Evolutionary conservation across 2,329 filamentous ascomycete species (phyloP), one percentile per base, ranked within the genome.

Genomic region (Fusarium proliferatum): DNA sequence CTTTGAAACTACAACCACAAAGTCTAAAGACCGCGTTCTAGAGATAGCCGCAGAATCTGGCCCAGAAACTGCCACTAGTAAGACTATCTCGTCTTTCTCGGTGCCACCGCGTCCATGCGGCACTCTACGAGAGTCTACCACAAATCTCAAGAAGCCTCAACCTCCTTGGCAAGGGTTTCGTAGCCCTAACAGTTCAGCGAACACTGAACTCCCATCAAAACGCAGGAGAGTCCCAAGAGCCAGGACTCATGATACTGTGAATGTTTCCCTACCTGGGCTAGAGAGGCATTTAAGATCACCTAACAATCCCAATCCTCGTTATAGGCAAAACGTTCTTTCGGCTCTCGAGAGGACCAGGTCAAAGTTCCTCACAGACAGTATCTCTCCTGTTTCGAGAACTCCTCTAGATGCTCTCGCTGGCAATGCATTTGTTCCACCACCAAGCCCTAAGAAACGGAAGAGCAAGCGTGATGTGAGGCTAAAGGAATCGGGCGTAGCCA

Each of bases 291-390:
- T 80, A 10, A 61, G 56, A 21, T 72, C 71, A 13, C 42, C 62
- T 12, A 19, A 46, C 12, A 65, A 72, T 36, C 51, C 64, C 12
- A 65, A 71, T 41, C 53, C 64, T 17, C 70, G 58, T 11, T 69
- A 75, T 34, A 74, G 79, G 17, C 59, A 78, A 52, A 61, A 76
- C 19, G 69, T 82, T n/a, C 67, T 82, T 15, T 71, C 71, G 34
- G 72, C 79, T 39, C 73, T 82, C 12, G 75, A 79, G 56, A 77
- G 67, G 23, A 73, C 76, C 10, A 78, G 80, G 8, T 67, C 67
- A 8, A 80, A 78, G 34, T 82, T 82, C 46, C 60, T 81, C 9
- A 62, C 65, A 4, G 72, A 79, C 13, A 42, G 42, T 8, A n/a
- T 43, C 30, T 48, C 58, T 13, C 39, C 43, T 33, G 36, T 64